Percentiles rank a stretch among this genome's conserved stretches.
phyloP scores from a whole-genome alignment of 139 green algal species.

The Chloropicon primus region DNA sequence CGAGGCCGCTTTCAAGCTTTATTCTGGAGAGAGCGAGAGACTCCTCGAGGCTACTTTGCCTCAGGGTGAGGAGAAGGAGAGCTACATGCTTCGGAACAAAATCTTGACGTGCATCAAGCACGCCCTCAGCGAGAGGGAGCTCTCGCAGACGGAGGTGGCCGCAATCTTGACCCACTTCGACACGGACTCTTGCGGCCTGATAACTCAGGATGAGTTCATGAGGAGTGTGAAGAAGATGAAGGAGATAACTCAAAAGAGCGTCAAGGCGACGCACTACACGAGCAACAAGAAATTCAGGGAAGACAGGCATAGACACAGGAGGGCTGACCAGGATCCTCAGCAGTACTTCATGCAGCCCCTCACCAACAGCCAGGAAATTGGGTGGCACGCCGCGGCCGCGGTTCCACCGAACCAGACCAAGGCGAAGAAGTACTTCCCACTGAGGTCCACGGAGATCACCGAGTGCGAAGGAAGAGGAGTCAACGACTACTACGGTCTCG shows the following conservation, averaged over 20 bases:
- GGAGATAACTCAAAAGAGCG: not conserved
- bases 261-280: not conserved
- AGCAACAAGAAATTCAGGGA: not conserved
- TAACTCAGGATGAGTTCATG: not conserved
- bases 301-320: not conserved
- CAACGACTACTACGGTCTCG: not conserved
- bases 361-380: not conserved
- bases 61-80: not conserved
- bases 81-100: not conserved
- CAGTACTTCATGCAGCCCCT: not conserved
- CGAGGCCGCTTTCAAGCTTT: not conserved
- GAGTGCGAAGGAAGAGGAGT: not conserved
- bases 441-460: not conserved
- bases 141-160: not conserved
- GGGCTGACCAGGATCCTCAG: not conserved
- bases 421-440: not conserved
- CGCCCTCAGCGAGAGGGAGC: not conserved
- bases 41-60: not conserved
- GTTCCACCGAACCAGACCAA: not conserved
- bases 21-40: not conserved
- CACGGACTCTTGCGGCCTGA: not conserved
- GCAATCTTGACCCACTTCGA: not conserved
- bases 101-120: not conserved
- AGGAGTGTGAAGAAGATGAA: not conserved
- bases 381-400: not conserved